Evolutionary conservation across 805 yeast genomes (phyloP).

Genomic region (Komagataella ulmi): DNA sequence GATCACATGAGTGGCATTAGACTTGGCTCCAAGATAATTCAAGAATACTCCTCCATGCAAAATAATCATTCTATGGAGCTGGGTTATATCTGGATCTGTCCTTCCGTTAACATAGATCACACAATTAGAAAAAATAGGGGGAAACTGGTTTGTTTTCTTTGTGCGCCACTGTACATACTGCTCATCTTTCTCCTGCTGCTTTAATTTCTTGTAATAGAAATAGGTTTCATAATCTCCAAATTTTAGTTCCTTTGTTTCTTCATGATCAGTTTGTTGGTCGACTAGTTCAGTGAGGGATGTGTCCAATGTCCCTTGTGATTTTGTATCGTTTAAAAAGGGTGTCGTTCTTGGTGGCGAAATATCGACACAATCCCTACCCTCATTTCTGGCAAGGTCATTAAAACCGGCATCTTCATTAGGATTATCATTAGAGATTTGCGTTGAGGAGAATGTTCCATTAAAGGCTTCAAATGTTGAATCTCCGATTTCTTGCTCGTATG

Average conservation of each 20-base stretch:
- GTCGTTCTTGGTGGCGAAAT: conserved; percentile 3
- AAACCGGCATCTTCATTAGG: not conserved
- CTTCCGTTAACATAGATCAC: conserved; percentile 78
- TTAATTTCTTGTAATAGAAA: conserved; percentile 42
- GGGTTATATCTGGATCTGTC: conserved; percentile 68
- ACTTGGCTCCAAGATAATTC: conserved; percentile 56
- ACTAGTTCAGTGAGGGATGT: not conserved
- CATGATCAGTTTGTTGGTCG: conserved; percentile 8
- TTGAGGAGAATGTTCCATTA: not conserved
- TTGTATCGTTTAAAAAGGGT: conserved; percentile 1
- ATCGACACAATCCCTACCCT: not conserved
- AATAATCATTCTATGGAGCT: conserved; percentile 57
- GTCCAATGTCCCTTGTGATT: not conserved
- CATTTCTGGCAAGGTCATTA: not conserved
- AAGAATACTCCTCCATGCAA: conserved; percentile 71
- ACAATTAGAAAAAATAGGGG: conserved; percentile 48
- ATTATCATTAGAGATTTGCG: not conserved
- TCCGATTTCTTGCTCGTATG: not conserved
- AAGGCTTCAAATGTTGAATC: not conserved
- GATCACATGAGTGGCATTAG: conserved; percentile 71
- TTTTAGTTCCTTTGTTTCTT: conserved; percentile 24
- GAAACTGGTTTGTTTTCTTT: conserved; percentile 17
- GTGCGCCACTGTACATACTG: conserved; percentile 34
- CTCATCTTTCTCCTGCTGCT: conserved; percentile 48
- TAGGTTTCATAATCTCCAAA: conserved; percentile 64